These are phyloP conservation scores for Gossypium herbaceum DNA, from an alignment of 345 rosid genomes.

Conservation along the genomic window DNA sequence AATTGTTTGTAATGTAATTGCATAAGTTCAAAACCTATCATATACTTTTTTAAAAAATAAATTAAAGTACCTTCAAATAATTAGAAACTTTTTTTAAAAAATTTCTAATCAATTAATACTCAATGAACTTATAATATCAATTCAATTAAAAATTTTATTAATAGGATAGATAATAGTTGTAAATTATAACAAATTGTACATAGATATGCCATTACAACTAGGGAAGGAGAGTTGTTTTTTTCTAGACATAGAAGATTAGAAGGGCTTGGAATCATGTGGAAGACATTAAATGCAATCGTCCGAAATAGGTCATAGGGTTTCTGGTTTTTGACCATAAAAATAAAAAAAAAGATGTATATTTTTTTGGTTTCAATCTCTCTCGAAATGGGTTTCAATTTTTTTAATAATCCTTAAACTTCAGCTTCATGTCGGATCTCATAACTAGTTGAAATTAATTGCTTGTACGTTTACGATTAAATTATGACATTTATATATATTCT, in stretches of 20 bases:
- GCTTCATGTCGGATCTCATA: constrained; percentile 56
- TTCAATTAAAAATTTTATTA: no score
- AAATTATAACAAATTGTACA: no score
- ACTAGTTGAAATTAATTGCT: constrained; percentile 20
- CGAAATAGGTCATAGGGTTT: constrained; percentile 39
- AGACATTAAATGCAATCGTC: constrained; percentile 54
- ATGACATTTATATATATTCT: no score
- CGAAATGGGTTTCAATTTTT: constrained; percentile 30
- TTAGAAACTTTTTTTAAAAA: no score
- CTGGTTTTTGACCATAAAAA: background rate
- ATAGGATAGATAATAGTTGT: no score
- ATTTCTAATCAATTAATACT: no score
- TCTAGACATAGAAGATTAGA: constrained; percentile 47
- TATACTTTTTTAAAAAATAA: no score
- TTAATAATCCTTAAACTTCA: constrained; percentile 31
- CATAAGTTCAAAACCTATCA: no score
- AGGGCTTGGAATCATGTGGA: constrained; percentile 60
- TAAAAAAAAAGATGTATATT: constrained; percentile 3
- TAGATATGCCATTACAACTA: constrained; percentile 12
- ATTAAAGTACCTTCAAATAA: no score
- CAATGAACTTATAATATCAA: rapidly evolving
- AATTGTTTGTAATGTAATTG: no score
- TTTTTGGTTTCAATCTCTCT: constrained; percentile 30
- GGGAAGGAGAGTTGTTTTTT: constrained; percentile 11
- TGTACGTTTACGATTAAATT: no score